Conservation (phyloP, 2,329 filamentous ascomycete genomes). For the Trichoderma atrobrunneum region DNA sequence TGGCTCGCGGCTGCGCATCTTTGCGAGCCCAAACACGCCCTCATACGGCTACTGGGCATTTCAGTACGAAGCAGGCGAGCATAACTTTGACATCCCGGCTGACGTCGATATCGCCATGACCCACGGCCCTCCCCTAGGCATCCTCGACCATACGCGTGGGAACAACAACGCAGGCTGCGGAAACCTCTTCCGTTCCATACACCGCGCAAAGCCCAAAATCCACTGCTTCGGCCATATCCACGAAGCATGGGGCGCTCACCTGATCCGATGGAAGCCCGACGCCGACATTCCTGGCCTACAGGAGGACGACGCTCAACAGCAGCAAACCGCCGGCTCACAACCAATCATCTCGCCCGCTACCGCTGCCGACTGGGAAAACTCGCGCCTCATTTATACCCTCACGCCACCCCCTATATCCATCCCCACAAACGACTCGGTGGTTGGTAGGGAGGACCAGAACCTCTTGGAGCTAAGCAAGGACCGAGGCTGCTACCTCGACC, state of each 20-base stretch:
- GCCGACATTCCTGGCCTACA: constrained; percentile 19
- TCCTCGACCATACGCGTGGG: constrained; percentile 43
- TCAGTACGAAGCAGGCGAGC: constrained; percentile 43
- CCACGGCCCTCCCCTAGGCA: constrained; percentile 52
- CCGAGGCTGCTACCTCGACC: constrained; percentile 38
- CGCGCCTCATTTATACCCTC: constrained; percentile 36
- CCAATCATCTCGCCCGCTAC: neutral
- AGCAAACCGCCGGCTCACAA: constrained; percentile 19
- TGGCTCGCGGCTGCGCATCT: constrained; percentile 48
- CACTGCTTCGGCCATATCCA: constrained; percentile 62
- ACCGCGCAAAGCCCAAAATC: constrained; percentile 42
- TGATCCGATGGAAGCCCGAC: constrained; percentile 48
- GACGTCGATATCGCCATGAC: constrained; percentile 50
- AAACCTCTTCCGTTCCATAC: constrained; percentile 46
- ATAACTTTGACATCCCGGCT: constrained; percentile 37
- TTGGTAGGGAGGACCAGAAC: constrained; percentile 18
- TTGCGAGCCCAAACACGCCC: constrained; percentile 54
- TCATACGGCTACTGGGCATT: constrained; percentile 47
- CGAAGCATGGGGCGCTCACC: constrained; percentile 55
- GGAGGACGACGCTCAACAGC: too few species aligned
- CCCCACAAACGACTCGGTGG: constrained; percentile 23
- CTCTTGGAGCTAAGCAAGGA: constrained; percentile 27
- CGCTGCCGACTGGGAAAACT: constrained; percentile 41
- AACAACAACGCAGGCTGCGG: constrained; percentile 41
- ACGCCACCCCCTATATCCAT: constrained; percentile 26